These are phyloP conservation scores for Pythium graminicola DNA, from an alignment of 352 stramenopile genomes.

Conservation along the genomic window DNA sequence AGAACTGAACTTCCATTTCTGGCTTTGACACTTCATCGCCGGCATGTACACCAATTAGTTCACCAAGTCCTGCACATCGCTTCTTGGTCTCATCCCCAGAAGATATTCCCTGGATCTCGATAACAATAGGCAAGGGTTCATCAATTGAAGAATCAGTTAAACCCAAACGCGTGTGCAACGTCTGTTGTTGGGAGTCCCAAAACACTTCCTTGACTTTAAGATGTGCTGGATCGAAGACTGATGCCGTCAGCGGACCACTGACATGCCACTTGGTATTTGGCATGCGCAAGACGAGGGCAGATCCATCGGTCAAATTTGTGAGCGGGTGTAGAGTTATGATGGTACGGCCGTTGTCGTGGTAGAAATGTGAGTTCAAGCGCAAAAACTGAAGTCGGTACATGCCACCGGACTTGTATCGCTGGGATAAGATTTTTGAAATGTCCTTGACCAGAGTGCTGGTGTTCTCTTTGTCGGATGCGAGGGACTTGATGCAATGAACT, in stretches of 20 bases:
- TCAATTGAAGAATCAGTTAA: slow-evolving; percentile 26
- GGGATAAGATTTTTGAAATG: slow-evolving; percentile 23
- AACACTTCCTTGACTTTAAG: slow-evolving; percentile 32
- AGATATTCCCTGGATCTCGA: slow-evolving; percentile 33
- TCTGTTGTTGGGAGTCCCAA: slow-evolving; percentile 42
- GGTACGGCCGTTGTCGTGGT: slow-evolving; percentile 36
- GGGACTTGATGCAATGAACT: slow-evolving; percentile 46
- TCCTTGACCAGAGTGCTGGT: slow-evolving; percentile 28
- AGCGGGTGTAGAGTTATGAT: slow-evolving; percentile 33
- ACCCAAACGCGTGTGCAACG: slow-evolving; percentile 34
- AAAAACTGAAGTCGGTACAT: slow-evolving; percentile 54
- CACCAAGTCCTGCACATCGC: slow-evolving; percentile 36
- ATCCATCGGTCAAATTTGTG: slow-evolving; percentile 24
- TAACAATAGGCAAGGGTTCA: slow-evolving; percentile 21
- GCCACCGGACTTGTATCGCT: slow-evolving; percentile 29
- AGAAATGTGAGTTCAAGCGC: slow-evolving; percentile 47
- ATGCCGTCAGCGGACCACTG: slow-evolving; percentile 20
- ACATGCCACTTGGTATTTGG: slow-evolving; percentile 39
- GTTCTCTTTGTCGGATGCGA: slow-evolving; percentile 27
- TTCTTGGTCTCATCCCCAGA: slow-evolving; percentile 9
- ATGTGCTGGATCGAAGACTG: slow-evolving; percentile 22
- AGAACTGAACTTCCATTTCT: slow-evolving; percentile 37
- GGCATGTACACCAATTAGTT: slow-evolving; percentile 30
- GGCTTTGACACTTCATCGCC: slow-evolving; percentile 19
- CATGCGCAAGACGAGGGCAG: slow-evolving; percentile 38